These are phyloP conservation scores for Linaria vulgaris DNA, from an alignment of 257 asterid genomes.

Conservation along the genomic window DNA sequence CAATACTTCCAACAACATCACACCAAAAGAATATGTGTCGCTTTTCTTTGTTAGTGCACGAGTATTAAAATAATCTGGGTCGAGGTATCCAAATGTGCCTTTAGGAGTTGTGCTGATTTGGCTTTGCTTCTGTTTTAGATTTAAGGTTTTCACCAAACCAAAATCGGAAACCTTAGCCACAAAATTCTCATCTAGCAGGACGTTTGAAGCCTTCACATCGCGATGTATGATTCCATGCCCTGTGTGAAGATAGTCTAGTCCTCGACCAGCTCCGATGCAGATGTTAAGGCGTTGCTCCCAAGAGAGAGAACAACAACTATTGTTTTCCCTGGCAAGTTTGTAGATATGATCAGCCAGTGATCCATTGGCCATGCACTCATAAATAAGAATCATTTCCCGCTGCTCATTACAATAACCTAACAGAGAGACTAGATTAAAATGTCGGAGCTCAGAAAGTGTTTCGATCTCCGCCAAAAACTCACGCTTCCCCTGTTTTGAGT, in stretches of 20 bases:
- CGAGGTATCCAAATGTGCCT: constrained; percentile 71
- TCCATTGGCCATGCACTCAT: constrained; percentile 56
- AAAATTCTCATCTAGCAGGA: constrained; percentile 51
- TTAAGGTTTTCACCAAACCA: constrained; percentile 55
- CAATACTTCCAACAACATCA: constrained; percentile 60
- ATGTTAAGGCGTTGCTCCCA: constrained; percentile 61
- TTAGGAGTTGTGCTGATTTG: constrained; percentile 53
- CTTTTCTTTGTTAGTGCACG: constrained; percentile 51
- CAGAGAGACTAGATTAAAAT: constrained; percentile 59
- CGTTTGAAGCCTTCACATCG: constrained; percentile 62
- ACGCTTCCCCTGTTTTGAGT: constrained; percentile 57
- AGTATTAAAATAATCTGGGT: constrained; percentile 55
- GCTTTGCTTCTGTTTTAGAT: constrained; percentile 33
- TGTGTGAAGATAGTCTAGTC: constrained; percentile 60
- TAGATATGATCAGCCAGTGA: constrained; percentile 61
- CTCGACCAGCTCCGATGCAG: constrained; percentile 63
- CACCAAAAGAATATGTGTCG: constrained; percentile 66
- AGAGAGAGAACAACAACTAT: constrained; percentile 31
- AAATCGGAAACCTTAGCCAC: constrained; percentile 70
- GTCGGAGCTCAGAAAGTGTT: constrained; percentile 53
- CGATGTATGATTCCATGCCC: constrained; percentile 50
- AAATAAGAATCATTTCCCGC: constrained; percentile 50
- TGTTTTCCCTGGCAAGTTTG: constrained; percentile 35
- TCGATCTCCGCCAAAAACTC: constrained; percentile 64
- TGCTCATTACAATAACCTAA: constrained; percentile 63